Evolutionary conservation across 2,329 filamentous ascomycete genomes (phyloP), one percentile per base, ranked within the genome.

Genomic region (Colletotrichum eremochloae): DNA sequence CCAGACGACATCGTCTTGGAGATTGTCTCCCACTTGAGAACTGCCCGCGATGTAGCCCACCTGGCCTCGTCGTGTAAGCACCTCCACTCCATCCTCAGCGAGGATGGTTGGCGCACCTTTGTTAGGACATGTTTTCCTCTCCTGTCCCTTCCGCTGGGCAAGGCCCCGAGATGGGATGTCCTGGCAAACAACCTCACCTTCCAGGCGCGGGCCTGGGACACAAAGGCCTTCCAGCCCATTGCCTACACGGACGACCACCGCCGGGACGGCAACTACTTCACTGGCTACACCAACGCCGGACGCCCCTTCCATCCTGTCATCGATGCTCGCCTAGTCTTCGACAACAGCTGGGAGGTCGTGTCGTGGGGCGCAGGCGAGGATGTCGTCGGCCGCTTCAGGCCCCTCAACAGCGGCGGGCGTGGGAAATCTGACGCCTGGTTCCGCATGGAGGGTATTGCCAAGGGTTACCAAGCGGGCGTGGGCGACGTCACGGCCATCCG

Each of bases 121-220:
- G 84, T 86, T 56, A 82, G 79, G 55, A 79, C 77, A 48, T 79
- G 81, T 31, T 89, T 89, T 71, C 80, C 81, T 1, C 84, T 82
- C 5, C 77, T 86, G 7, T 71, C 74, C 1, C 74, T 85, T 1
- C 80, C 83, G 0, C 78, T 68, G 57, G 77, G 24, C 20, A 72
- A 73, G 3, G 73, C 75, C 5, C 58, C 71, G 33, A 73, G 66
- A 18, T 88, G 86, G 81, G 73, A 75, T 14, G 75, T 78, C 15
- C 77, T 86, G 36, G 86, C 86, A 8, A 80, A 84, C 36, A 82
- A 81, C 0, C 76, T 88, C 55, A 88, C 87, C 0, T 85, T 84
- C 74, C 84, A 88, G 66, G 84, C 85, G 38, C 82, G 86, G 7
- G 86, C 85, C 75, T 89, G 87, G 88, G 87, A 89, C 61, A 83